phyloP scores from a whole-genome alignment of 768 basidiomycete species.

The Mycena epipterygia region DNA sequence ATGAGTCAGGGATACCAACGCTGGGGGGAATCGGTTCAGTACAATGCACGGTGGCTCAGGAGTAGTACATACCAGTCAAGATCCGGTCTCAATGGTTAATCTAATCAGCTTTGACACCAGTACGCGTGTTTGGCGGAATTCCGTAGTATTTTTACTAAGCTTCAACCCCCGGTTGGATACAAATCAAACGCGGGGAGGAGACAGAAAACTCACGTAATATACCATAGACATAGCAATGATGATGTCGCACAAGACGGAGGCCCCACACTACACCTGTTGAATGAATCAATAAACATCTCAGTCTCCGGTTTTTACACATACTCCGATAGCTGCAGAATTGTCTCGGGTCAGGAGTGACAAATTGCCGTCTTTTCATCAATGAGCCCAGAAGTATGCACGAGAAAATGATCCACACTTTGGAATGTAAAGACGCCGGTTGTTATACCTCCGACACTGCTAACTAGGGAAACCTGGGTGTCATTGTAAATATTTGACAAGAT shows the following conservation, averaged over 20 bases:
- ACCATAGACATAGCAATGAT: neutral
- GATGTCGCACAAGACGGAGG: neutral
- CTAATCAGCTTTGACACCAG: neutral
- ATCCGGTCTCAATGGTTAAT: neutral
- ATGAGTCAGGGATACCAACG: conserved; percentile 11
- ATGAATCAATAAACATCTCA: neutral
- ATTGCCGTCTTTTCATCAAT: too few relatives aligned
- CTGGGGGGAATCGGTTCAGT: neutral
- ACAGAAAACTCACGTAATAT: neutral
- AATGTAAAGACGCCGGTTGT: too few relatives aligned
- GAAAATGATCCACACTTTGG: too few relatives aligned
- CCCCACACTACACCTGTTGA: neutral
- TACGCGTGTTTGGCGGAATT: neutral
- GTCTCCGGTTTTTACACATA: neutral
- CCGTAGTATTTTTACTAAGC: neutral
- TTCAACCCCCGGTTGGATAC: neutral
- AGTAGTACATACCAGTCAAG: neutral
- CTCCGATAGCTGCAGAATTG: neutral
- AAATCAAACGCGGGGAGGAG: neutral
- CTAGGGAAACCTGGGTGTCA: neutral
- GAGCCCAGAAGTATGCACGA: too few relatives aligned
- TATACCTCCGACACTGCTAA: neutral
- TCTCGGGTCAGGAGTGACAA: neutral
- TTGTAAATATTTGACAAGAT: neutral
- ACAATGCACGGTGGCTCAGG: too few relatives aligned